Evolutionary conservation across 441 rosid species (phyloP), one percentile per base, ranked within the genome.

Genomic region (Eutrema salsugineum): DNA sequence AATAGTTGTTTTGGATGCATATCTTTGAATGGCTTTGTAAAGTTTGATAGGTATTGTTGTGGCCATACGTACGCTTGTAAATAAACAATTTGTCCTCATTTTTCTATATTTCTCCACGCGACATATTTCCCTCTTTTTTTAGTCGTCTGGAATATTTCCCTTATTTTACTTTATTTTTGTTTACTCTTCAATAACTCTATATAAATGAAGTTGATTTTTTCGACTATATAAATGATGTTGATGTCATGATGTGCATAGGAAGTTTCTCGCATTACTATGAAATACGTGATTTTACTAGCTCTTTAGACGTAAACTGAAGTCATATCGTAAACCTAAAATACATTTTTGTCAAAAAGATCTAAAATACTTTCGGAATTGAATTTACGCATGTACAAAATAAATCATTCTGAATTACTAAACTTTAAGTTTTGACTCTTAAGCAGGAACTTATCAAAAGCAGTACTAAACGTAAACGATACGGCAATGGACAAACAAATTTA

Each of bases 11-110:
- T 54, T 55, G 66, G 70, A 54, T 39, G 30, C 57, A 30, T 48
- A 65, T 58, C 10, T 39, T 68, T 43, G 56, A 60, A 68, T 51
- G 28, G 42, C n/a, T 44, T 67, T 24, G 19, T 9, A 61, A 66
- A 68, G 70, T 35, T 68, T 62, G 75, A 75, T 68, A 38, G 60
- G 43, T 10, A 69, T 46, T 61, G 65, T 36, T 75, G 79, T 75
- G 79, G 75, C 65, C 59, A 68, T 55, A 55, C 60, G 59, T 68
- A 53, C 50, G 40, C 60, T 66, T 68, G 16, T 59, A 40, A 17
- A 50, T 36, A 38, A 14, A 20, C 27, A 28, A 30, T 48, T 48
- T 73, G 61, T 48, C 22, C 11, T 38, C 51, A 38, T 40, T 73
- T 57, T 43, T 48, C 9, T 73, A 39, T 48, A 32, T 38, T 66